Percentiles rank a stretch among this genome's conserved stretches.
phyloP scores from a whole-genome alignment of 2,329 filamentous ascomycete genomes.

The Neoascochyta sp. region DNA sequence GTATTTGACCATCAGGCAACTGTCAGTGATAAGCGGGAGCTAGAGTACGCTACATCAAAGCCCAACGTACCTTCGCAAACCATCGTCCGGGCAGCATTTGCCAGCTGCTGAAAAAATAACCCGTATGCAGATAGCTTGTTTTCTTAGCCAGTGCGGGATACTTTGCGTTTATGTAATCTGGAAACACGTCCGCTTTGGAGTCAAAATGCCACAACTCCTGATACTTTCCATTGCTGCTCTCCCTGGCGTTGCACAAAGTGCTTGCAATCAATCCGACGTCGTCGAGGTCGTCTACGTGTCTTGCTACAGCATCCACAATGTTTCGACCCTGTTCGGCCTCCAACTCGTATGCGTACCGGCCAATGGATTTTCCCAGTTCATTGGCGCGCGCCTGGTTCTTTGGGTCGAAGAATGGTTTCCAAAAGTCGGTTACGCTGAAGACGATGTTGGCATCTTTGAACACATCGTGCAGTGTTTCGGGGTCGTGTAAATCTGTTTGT shows the following conservation, averaged over 20 bases:
- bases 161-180: slow-evolving; percentile 16
- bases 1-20: slow-evolving; percentile 11
- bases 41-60: too few species aligned
- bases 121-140: slow-evolving; percentile 19
- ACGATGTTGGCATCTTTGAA: slow-evolving; percentile 40
- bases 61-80: slow-evolving; percentile 14
- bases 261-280: slow-evolving; percentile 19
- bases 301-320: slow-evolving; percentile 24
- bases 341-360: slow-evolving; percentile 19
- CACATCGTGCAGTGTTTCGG: slow-evolving; percentile 28
- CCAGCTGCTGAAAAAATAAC: slow-evolving; percentile 21
- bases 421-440: slow-evolving; percentile 40
- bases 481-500: slow-evolving; percentile 33
- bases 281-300: slow-evolving; percentile 15
- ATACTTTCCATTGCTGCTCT: slow-evolving; percentile 22
- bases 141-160: slow-evolving; percentile 17
- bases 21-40: slow-evolving; percentile 1
- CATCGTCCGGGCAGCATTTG: slow-evolving; percentile 11
- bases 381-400: slow-evolving; percentile 13
- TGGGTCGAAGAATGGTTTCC: slow-evolving; percentile 16
- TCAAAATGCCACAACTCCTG: slow-evolving; percentile 28
- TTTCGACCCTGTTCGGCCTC: slow-evolving; percentile 29
- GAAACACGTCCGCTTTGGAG: slow-evolving; percentile 23
- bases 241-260: slow-evolving; percentile 18
- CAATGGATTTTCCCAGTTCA: slow-evolving; percentile 14